Base-by-base conservation (phyloP, 768 basidiomycete species). In the Rhodocollybia butyracea region DNA sequence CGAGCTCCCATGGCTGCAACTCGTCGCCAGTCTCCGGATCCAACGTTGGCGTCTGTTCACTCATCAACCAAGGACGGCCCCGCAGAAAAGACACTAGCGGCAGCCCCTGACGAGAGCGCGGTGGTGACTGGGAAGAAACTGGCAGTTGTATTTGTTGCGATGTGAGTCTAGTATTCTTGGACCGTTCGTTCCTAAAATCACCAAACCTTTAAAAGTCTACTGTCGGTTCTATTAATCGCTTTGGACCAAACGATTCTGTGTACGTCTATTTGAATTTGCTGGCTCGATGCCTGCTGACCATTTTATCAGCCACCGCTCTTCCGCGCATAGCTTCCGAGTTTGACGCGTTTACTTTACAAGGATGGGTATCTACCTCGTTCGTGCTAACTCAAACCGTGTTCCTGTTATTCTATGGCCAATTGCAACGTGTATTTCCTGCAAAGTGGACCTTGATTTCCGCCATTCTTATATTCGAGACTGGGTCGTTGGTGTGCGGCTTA, bases 181-280 rank as follows among this genome's bases (percentile, higher is more conserved):
- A 0, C 34, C 24, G 10, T 17, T 13, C n/a, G 5, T 30, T 26
- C 17, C 39, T 42, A 8, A 7, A 17, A 5, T 29, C n/a, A 17
- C 43, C 30, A 5, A 17, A 15, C 32, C 31, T 22, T 24, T 22
- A 2, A 10, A 3, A 56, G 46, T 22, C 26, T 57, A 13, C 22
- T 57, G 30, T 26, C 38, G 15, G 15, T 69, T 15, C 66, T 71
- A 36, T 59, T 69, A 39, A 62, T 68, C 54, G 63, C 67, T 13
- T 58, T 71, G 38, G 73, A 76, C 54, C 74, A 76, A 57, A 67
- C 75, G 3, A 76, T 77, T 59, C 60, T 76, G 34, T 66, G 57
- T 29, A 41, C 41, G 58, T 5, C 17, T 26, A 2, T 27, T n/a
- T 22, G 19, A n/a, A 2, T 27, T n/a, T 22, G 19, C 11, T 15